Evolutionary conservation across 1,139 yeast genomes (phyloP).

Genomic region (Suhomyces taliae): DNA sequence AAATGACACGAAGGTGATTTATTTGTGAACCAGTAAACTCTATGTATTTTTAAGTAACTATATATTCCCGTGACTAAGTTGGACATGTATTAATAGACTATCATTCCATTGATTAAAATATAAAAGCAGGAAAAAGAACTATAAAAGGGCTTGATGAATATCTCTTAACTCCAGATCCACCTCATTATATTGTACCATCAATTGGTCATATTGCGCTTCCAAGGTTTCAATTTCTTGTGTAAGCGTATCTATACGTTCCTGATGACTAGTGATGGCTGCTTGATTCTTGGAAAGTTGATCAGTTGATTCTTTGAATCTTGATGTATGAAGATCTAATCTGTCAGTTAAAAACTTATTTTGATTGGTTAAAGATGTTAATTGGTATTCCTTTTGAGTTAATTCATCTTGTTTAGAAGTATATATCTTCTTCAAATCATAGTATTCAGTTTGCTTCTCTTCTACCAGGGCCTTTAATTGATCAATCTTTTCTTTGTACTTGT

Average conservation of each 20-base stretch:
- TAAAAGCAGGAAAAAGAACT: background rate
- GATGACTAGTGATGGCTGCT: slow-evolving; percentile 7
- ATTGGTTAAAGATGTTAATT: slow-evolving; percentile 13
- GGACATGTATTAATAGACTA: slow-evolving; percentile 4
- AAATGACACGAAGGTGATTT: too few relatives aligned
- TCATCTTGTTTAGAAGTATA: slow-evolving; percentile 13
- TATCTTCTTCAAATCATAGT: slow-evolving; percentile 16
- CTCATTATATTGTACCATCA: slow-evolving; percentile 6
- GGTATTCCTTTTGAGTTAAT: slow-evolving; percentile 18
- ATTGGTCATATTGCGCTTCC: slow-evolving; percentile 15
- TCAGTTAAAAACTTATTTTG: slow-evolving; percentile 14
- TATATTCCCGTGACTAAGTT: background rate
- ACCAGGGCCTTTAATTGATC: slow-evolving; percentile 13
- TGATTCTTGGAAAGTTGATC: slow-evolving; percentile 10
- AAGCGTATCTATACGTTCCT: slow-evolving; percentile 5
- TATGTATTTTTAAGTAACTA: slow-evolving; percentile 4
- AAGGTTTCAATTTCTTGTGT: slow-evolving; percentile 11
- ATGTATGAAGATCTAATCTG: slow-evolving; percentile 9
- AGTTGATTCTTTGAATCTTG: slow-evolving; percentile 5
- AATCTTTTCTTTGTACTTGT: slow-evolving; percentile 17
- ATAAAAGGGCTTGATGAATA: slow-evolving; percentile 14
- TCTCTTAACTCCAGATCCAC: slow-evolving; percentile 16
- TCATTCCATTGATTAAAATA: background rate
- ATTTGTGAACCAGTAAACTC: background rate
- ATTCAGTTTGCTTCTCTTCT: slow-evolving; percentile 15